Base-by-base conservation (phyloP, 768 basidiomycete genomes). In the Boletus subparvulus region DNA sequence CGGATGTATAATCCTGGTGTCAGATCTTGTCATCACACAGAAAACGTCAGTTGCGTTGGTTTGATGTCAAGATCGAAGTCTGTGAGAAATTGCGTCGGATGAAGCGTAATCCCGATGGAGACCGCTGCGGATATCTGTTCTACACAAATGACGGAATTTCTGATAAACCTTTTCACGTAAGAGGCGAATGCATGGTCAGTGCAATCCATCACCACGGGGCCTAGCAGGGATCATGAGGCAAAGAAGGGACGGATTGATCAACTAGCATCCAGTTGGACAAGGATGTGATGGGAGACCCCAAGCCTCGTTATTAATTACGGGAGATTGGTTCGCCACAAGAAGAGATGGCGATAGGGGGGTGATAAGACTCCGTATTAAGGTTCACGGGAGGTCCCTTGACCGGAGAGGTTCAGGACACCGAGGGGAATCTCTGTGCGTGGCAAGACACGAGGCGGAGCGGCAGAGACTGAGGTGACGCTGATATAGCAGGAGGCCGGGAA, bases 401-500 rank as follows among this genome's bases (percentile, higher is more conserved):
- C 52, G 58, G 54, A 43, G 48, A 32, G 32, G 49, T 24, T 32
- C 43, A 40, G 39, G 33, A 39, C 33, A 1, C 60, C 54, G 55
- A 51, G 58, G 62, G 40, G 50, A 41, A 51, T 64, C 50, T 39
- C 32, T 16, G 43, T 24, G 47, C 50, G 36, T 52, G 59, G 50
- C 35, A 48, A 1, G 26, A 60, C 61, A 62, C 61, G 62, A 63
- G 62, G 62, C 12, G 46, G 48, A 30, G n/a, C 45, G 37, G 43
- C 50, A 47, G 42, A 17, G 52, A 55, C 52, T 35, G 53, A 54
- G 53, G 13, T 54, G 39, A 36, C 35, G 35, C 35, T 36, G 35
- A 36, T 36, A 36, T 36, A 36, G 52, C 26, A 14, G 28, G 3
- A 28, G 13, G 5, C 1, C 44, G 32, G 58, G 49, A 32, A 56